phyloP scores from a whole-genome alignment of 192 early-diverging fungal genomes.

The Cladochytrium replicatum region DNA sequence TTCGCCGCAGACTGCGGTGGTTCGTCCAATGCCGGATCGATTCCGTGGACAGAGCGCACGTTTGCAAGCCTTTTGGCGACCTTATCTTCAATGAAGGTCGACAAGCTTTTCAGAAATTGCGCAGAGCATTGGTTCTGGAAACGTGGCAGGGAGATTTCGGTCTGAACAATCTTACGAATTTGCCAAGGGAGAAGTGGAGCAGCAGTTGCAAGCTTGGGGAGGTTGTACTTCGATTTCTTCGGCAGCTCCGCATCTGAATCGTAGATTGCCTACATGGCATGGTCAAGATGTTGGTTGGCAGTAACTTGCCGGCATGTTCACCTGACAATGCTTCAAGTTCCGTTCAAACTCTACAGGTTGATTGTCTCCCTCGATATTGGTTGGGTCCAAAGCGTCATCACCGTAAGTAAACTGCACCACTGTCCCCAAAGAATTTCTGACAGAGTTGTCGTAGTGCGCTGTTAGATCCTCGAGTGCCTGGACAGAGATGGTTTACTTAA shows the following conservation, averaged over 20 bases:
- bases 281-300: too few relatives aligned
- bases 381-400: slow-evolving; percentile 92
- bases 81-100: slow-evolving; percentile 45
- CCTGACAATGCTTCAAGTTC: slow-evolving; percentile 58
- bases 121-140: slow-evolving; percentile 47
- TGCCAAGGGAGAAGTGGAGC: slow-evolving; percentile 51
- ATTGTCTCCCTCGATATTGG: slow-evolving; percentile 79
- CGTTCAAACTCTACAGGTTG: slow-evolving; percentile 82
- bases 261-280: too few relatives aligned
- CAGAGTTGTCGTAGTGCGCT: slow-evolving; percentile 90
- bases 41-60: slow-evolving; percentile 42
- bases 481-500: slow-evolving; percentile 4
- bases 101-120: slow-evolving; percentile 52
- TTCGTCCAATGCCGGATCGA: slow-evolving; percentile 36
- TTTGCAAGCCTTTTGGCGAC: slow-evolving; percentile 46
- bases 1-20: slow-evolving; percentile 26
- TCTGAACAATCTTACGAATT: slow-evolving; percentile 41
- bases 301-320: slow-evolving; percentile 3
- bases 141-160: slow-evolving; percentile 32
- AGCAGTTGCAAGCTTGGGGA: background rate
- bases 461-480: slow-evolving; percentile 90
- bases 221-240: too few relatives aligned
- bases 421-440: slow-evolving; percentile 81
- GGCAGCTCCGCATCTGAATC: too few relatives aligned
- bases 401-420: slow-evolving; percentile 95